Percentiles rank a stretch among this genome's conserved stretches.
These are phyloP conservation scores for Rhodotorula sp. DNA, from an alignment of 1,284 basidiomycete genomes.

Conservation along the genomic window DNA sequence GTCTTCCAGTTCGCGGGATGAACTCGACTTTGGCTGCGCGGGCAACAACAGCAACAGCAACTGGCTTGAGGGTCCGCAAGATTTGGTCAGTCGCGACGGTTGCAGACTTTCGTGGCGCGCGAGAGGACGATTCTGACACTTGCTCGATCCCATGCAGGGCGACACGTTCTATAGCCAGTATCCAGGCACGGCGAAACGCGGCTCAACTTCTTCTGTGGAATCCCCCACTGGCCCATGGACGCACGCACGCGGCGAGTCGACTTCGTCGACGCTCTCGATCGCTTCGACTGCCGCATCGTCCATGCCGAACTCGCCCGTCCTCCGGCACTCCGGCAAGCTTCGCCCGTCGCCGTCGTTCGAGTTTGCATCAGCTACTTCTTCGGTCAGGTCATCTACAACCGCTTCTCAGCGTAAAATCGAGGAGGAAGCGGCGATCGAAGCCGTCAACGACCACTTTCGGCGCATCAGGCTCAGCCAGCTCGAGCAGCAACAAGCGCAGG, in stretches of 20 bases:
- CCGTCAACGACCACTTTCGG: constrained; percentile 33
- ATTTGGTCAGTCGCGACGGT: constrained; percentile 15
- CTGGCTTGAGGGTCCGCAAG: constrained; percentile 23
- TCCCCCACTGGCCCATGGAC: constrained; percentile 8
- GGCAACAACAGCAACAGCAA: constrained; percentile 26
- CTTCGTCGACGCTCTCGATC: constrained; percentile 29
- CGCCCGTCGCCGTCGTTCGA: not conserved
- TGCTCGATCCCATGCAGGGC: not conserved
- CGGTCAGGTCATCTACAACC: constrained; percentile 28
- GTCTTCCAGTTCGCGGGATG: constrained; percentile 2
- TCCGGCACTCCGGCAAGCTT: not conserved
- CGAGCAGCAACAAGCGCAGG: constrained; percentile 9
- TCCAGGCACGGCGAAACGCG: constrained; percentile 17
- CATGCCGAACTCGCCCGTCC: constrained; percentile 26
- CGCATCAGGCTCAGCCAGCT: constrained; percentile 30
- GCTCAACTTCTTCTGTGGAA: constrained; percentile 23
- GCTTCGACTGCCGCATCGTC: constrained; percentile 33
- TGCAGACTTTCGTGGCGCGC: not conserved
- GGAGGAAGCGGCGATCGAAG: constrained; percentile 30
- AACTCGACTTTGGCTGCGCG: constrained; percentile 38
- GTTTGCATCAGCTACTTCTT: not conserved
- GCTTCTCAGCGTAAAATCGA: constrained; percentile 25
- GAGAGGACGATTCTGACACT: not conserved
- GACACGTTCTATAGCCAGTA: constrained; percentile 21
- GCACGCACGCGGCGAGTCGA: constrained; percentile 34